Conservation (phyloP, 805 yeast species). For the Myxozyma neotropica region DNA sequence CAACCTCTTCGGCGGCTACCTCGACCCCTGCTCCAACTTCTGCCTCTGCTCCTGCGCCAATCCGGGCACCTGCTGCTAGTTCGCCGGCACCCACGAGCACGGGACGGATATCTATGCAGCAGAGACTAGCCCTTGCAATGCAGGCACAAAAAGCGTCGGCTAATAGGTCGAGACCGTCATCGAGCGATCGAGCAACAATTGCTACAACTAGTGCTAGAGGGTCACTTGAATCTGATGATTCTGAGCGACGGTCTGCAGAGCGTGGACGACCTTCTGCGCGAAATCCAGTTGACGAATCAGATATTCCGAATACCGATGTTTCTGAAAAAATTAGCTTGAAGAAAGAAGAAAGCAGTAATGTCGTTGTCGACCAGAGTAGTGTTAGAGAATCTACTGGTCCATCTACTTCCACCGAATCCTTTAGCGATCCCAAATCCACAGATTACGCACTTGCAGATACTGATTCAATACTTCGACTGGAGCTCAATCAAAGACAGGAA, state of each 20-base stretch:
- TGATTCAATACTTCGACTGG: constrained; percentile 10
- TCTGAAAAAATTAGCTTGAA: not conserved
- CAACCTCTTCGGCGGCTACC: constrained; percentile 1
- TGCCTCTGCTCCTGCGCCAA: not conserved
- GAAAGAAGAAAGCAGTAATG: not conserved
- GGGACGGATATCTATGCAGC: constrained; percentile 71
- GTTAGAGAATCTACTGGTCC: not conserved
- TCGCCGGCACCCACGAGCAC: constrained; percentile 41
- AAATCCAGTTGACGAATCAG: not conserved
- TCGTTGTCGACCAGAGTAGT: not conserved
- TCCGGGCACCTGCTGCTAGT: no score
- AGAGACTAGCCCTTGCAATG: constrained; percentile 61
- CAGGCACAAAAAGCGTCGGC: constrained; percentile 23
- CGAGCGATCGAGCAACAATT: no score
- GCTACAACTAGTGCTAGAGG: not conserved
- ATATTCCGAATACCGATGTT: not conserved
- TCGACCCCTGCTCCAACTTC: not conserved
- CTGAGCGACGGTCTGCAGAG: not conserved
- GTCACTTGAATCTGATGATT: not conserved
- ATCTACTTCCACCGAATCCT: not conserved
- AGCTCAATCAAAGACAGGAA: constrained; percentile 22
- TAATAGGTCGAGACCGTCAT: not conserved
- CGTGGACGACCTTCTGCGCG: no score
- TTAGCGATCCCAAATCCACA: not conserved
- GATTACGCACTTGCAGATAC: not conserved